phyloP scores from a whole-genome alignment of 352 stramenopile genomes.

The Globisporangium orthogonon region DNA sequence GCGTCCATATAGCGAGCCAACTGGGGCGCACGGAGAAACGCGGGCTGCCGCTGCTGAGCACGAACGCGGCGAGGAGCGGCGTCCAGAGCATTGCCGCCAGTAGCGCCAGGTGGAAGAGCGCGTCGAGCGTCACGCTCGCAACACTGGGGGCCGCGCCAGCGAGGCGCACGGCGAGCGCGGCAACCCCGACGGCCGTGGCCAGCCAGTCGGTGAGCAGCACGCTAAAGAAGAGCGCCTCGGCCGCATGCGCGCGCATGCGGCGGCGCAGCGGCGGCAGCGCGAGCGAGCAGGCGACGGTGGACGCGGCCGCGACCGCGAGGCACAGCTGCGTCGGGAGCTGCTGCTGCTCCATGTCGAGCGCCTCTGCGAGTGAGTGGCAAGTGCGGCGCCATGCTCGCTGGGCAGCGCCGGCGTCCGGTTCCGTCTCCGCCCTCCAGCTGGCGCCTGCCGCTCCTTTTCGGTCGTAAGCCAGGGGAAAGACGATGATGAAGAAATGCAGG shows the following conservation, averaged over 20 bases:
- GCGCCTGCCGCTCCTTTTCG: background rate
- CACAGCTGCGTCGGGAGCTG: conserved; percentile 15
- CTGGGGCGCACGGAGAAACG: conserved; percentile 40
- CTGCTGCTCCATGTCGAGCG: conserved; percentile 13
- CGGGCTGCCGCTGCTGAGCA: conserved; percentile 47
- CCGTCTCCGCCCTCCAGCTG: background rate
- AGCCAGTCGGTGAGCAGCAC: conserved; percentile 51
- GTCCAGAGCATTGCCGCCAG: conserved; percentile 71
- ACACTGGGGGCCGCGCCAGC: conserved; percentile 6
- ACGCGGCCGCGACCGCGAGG: conserved; percentile 24
- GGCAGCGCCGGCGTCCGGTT: background rate
- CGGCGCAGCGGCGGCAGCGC: conserved; percentile 45
- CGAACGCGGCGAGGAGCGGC: conserved; percentile 57
- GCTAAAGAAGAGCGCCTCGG: conserved; percentile 56
- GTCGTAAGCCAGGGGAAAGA: background rate
- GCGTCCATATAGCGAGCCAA: conserved; percentile 39
- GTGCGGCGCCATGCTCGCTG: conserved; percentile 9
- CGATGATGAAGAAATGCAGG: background rate
- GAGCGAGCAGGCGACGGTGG: conserved; percentile 25
- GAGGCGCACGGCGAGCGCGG: conserved; percentile 18
- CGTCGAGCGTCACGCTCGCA: conserved; percentile 20
- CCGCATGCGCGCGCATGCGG: conserved; percentile 32
- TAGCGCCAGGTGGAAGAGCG: conserved; percentile 46
- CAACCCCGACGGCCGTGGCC: conserved; percentile 42
- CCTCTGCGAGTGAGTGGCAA: background rate